Conservation (phyloP, 441 rosid genomes). For the Kokia cookei region DNA sequence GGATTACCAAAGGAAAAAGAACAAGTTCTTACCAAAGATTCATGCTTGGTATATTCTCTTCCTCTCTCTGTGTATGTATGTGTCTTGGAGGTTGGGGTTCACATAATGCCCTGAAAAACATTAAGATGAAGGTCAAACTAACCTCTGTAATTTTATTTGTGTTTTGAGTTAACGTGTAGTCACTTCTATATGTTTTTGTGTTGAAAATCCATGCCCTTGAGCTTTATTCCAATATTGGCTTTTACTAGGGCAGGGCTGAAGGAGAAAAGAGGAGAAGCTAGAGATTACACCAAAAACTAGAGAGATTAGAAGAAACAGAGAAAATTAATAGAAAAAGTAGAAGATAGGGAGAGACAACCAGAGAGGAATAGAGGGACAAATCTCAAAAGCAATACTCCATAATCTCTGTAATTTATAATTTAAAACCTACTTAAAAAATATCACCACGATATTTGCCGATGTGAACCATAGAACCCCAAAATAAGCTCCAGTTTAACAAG, state of each 20-base stretch:
- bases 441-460: background rate
- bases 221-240: background rate
- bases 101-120: background rate
- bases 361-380: background rate
- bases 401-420: background rate
- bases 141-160: background rate
- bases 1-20: conserved; percentile 97
- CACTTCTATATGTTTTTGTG: background rate
- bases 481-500: background rate
- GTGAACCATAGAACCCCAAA: background rate
- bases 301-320: background rate
- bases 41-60: conserved; percentile 73
- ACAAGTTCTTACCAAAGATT: conserved; percentile 96
- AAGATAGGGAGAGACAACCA: background rate
- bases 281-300: background rate
- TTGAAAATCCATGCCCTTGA: background rate
- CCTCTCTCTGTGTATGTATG: background rate
- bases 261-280: background rate
- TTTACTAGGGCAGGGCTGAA: background rate
- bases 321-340: background rate
- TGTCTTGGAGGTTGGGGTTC: background rate
- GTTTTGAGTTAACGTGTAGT: background rate
- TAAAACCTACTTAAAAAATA: background rate
- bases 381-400: background rate
- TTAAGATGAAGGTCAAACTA: background rate